A percentile compares a stretch with the other conserved stretches of the same genome.
These are phyloP conservation scores for Clavaria fumosa DNA, from an alignment of 768 basidiomycete species.

Conservation along the genomic window DNA sequence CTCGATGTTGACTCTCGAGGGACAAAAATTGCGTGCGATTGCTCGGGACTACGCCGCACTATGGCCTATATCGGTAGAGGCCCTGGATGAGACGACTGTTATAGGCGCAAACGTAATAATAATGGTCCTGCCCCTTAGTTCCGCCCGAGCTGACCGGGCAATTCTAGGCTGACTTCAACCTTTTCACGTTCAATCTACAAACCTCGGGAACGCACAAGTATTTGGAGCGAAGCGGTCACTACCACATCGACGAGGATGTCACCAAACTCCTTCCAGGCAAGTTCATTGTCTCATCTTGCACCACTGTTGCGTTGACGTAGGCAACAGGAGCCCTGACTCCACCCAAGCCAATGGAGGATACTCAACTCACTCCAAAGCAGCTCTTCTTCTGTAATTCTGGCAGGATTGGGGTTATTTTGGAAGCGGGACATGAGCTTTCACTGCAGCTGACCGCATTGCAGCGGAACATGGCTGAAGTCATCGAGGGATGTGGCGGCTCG, in stretches of 20 bases:
- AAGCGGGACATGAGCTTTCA: slow-evolving; percentile 37
- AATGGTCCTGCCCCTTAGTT: slow-evolving; percentile 6
- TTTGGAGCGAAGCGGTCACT: slow-evolving; percentile 54
- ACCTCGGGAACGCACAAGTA: slow-evolving; percentile 24
- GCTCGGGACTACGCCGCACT: slow-evolving; percentile 65
- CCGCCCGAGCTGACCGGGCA: slow-evolving; percentile 3
- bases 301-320: slow-evolving; percentile 2
- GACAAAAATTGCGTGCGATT: slow-evolving; percentile 31
- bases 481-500: slow-evolving; percentile 36
- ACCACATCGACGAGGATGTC: slow-evolving; percentile 62
- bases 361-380: slow-evolving; percentile 37
- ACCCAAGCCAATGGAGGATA: slow-evolving; percentile 26
- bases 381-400: slow-evolving; percentile 70
- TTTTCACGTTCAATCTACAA: slow-evolving; percentile 46
- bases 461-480: slow-evolving; percentile 49
- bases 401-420: slow-evolving; percentile 56
- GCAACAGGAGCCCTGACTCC: slow-evolving; percentile 38
- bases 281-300: slow-evolving; percentile 5
- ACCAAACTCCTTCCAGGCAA: slow-evolving; percentile 60
- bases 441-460: slow-evolving; percentile 55
- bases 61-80: slow-evolving; percentile 56
- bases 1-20: slow-evolving; percentile 42
- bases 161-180: slow-evolving; percentile 47
- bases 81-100: slow-evolving; percentile 35
- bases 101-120: slow-evolving; percentile 62